phyloP scores from a whole-genome alignment of 1,284 basidiomycete species.

The Bjerkandera adusta region DNA sequence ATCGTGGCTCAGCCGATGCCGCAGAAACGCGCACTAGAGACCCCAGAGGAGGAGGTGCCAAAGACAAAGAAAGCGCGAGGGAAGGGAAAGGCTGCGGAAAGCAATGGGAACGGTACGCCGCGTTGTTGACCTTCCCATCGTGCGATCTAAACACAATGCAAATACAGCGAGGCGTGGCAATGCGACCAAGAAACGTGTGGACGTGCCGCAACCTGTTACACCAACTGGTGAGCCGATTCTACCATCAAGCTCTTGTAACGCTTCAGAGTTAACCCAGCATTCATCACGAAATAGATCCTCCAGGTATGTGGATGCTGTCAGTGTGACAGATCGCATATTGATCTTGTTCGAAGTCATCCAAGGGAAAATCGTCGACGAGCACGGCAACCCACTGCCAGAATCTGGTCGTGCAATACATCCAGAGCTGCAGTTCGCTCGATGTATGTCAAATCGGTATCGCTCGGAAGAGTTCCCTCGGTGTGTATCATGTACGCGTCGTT shows the following conservation, averaged over 20 bases:
- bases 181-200: conserved; percentile 67
- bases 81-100: conserved; percentile 34
- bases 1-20: conserved; percentile 26
- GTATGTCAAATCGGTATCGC: conserved; percentile 77
- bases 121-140: conserved; percentile 6
- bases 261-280: too few species aligned
- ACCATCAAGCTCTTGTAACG: too few species aligned
- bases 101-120: conserved; percentile 29
- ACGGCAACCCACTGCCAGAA: conserved; percentile 1
- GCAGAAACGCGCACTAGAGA: conserved; percentile 37
- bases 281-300: too few species aligned
- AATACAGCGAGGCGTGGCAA: conserved; percentile 60
- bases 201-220: too few species aligned
- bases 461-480: conserved; percentile 70
- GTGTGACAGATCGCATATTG: too few species aligned
- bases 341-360: too few species aligned
- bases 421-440: conserved; percentile 71
- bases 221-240: too few species aligned
- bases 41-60: conserved; percentile 33
- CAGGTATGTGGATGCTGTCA: too few species aligned
- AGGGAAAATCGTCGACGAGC: conserved; percentile 5
- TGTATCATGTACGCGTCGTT: conserved; percentile 76
- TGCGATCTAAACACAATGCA: conserved; percentile 21
- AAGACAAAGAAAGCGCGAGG: conserved; percentile 42
- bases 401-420: conserved; percentile 34